Base-by-base conservation (phyloP, 768 basidiomycete genomes). In the Auriscalpium vulgare region DNA sequence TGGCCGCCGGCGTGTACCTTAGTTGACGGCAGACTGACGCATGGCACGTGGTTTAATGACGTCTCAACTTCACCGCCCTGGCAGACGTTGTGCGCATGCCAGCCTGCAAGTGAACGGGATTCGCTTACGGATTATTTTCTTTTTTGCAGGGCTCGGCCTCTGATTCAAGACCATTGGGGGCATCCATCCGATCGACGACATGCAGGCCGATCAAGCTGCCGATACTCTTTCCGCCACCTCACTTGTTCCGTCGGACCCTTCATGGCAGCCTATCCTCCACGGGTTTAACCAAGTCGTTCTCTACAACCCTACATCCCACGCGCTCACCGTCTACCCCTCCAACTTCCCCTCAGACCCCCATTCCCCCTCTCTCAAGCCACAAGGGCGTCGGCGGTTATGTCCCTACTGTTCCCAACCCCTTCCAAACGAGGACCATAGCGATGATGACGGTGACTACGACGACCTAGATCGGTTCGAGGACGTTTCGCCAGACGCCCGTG, bases 261-360 rank as follows among this genome's bases (percentile, higher is more conserved):
- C 82, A 55, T 92, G 90, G 90, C 86, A 79, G 53, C 84, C 89
- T 1, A 90, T 93, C 58, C 75, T 91, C 16, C 89, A 90, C 47
- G 78, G 79, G n/a, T 85, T 87, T 0, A 88, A 90, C 68, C 89
- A 92, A 64, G 84, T 93, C 37, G 91, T 94, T 14, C 77, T 93
- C 8, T 94, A 92, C 72, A 90, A 94, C 66, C 84, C 91, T 0
- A 84, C 80, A 2, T 91, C 87, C 1, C 91, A 93, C 65, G 90
- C 91, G 2, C 73, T 94, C 19, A 80, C 90, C 16, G 85, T 91
- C 56, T 75, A 74, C 46, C 70, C 37, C 14, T 44, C 61, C 11
- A 43, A 47, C 5, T 11, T 55, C 44, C 45, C 59, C 29, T 5
- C 29, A 29, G 53, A 23, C 56, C 50, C 50, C 51, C 53, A 43